Conservation (phyloP, 805 yeast species). For the Torulaspora gathmanii region DNA sequence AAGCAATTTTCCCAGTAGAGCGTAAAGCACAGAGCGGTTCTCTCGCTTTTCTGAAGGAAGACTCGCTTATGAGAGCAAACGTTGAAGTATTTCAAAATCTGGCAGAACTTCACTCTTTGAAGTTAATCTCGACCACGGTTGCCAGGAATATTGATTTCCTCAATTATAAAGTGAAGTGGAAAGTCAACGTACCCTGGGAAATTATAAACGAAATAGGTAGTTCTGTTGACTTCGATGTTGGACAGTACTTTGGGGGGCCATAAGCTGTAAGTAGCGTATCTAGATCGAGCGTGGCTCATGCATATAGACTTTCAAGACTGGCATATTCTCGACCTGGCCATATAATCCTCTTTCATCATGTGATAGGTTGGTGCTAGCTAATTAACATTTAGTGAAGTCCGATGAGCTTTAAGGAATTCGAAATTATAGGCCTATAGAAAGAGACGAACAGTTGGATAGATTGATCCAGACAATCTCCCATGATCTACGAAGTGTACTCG, state of each 20-base stretch:
- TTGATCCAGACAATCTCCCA: no score
- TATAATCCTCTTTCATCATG: not conserved
- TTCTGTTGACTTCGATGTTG: constrained; percentile 62
- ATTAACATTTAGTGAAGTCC: not conserved
- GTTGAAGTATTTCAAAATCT: constrained; percentile 52
- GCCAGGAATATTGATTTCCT: constrained; percentile 48
- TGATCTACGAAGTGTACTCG: no score
- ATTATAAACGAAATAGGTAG: constrained; percentile 55
- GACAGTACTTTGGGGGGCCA: constrained; percentile 46
- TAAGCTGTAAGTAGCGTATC: not conserved
- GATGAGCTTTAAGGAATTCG: no score
- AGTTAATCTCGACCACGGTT: constrained; percentile 43
- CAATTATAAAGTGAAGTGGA: constrained; percentile 71
- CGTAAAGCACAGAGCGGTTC: constrained; percentile 24
- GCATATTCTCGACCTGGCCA: not conserved
- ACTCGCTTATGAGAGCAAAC: constrained; percentile 36
- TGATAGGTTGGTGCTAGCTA: not conserved
- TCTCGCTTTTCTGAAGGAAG: constrained; percentile 19
- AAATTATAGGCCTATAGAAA: no score
- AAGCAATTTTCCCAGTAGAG: constrained; percentile 55
- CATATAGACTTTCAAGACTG: not conserved
- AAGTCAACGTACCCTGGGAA: constrained; percentile 67
- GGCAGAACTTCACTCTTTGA: constrained; percentile 55
- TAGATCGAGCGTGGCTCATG: not conserved
- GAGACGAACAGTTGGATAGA: no score